Base-by-base conservation (phyloP, 2,329 filamentous ascomycete genomes). In the Neofusicoccum parvum region DNA sequence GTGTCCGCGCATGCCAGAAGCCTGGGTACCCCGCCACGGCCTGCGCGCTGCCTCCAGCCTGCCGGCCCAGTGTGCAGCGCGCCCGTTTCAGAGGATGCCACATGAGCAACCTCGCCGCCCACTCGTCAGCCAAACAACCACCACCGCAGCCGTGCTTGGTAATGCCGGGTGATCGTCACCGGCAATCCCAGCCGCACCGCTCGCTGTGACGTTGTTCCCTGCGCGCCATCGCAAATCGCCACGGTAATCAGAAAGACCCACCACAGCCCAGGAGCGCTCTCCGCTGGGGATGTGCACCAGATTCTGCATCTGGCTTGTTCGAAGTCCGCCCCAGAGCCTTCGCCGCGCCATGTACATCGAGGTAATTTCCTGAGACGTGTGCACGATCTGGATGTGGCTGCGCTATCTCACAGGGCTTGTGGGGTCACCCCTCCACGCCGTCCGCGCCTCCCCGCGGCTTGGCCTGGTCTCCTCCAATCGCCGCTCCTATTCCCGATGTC, bases 111-210 rank as follows among this genome's bases (percentile, higher is more conserved):
- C 20, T 14, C 14, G 12, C 6, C n/a, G 43, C 43, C 5, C 43
- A 20, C 14, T 17, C 43, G n/a, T 17, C 43, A 45, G n/a, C 43
- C n/a, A 45, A 15, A n/a, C 12, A 12, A 5, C 6, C 20, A 50
- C 12, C 48, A 50, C 20, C 34, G n/a, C 12, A 23, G 34, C 20
- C 34, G n/a, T 23, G 51, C 51, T 46, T 46, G 41, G 41, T 59
- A 45, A 59, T 45, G 53, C 14, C 53, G 53, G 53, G 53, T 43
- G 53, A 58, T 58, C 53, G 39, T 10, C 53, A 5, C 39, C n/a
- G 23, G 54, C 54, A 20, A 46, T 34, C 41, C 54, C 27, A 20
- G n/a, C 41, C 53, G 53, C 53, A 45, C 20, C 12, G 10, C 17
- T 7, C 53, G 27, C 37, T 17, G 14, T 53, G 50, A 53, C 50